These are phyloP conservation scores for Lycium ferocissimum DNA, from an alignment of 257 asterid genomes.

Conservation along the genomic window DNA sequence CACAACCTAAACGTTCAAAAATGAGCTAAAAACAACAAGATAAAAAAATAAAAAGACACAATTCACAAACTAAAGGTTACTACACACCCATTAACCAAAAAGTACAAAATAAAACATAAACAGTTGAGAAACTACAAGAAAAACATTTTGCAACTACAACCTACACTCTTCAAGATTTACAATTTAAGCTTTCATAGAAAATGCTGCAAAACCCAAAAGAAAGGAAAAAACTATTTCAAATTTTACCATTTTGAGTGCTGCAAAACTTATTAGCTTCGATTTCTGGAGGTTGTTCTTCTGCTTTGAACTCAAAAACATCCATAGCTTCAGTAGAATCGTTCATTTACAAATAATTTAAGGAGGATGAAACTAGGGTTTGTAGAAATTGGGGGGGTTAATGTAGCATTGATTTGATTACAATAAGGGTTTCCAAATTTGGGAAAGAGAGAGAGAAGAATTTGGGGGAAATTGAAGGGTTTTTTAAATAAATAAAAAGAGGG, in stretches of 20 bases:
- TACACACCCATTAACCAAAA: not conserved
- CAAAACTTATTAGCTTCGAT: conserved; percentile 26
- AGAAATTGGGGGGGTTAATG: not conserved
- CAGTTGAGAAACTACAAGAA: not conserved
- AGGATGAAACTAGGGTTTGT: conserved; percentile 13
- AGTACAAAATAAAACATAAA: not conserved
- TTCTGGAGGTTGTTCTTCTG: conserved; percentile 1
- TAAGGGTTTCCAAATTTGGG: not conserved
- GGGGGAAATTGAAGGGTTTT: not conserved
- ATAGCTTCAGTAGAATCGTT: not conserved
- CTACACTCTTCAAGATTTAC: not conserved
- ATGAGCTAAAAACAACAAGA: not conserved
- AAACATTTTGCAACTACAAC: too few relatives aligned
- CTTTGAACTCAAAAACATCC: conserved; percentile 29
- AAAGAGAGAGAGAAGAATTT: not conserved
- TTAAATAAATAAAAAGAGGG: not conserved
- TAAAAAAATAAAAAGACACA: not conserved
- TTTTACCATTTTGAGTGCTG: conserved; percentile 20
- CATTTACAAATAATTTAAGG: not conserved
- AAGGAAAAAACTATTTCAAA: not conserved
- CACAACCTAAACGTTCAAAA: not conserved
- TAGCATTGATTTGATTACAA: not conserved
- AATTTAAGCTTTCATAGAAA: not conserved
- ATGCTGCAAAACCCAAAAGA: not conserved
- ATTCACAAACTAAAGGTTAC: not conserved